Evolutionary conservation across 2,329 filamentous ascomycete species (phyloP).

Genomic region (Fusarium sp.): DNA sequence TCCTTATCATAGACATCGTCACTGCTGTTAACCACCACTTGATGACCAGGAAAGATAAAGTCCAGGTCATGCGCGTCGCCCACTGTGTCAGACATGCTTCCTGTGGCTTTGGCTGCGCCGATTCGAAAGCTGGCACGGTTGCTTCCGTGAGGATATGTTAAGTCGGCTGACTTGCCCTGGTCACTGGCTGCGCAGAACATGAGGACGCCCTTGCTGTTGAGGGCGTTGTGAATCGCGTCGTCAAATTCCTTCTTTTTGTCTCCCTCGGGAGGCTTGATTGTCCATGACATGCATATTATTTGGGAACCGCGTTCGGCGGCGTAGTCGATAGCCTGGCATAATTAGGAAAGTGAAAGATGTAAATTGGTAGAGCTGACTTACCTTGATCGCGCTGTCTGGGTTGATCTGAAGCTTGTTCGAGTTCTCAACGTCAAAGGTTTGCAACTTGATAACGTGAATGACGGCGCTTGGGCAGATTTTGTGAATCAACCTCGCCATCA

Average conservation of each 20-base stretch:
- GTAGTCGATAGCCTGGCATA: slow-evolving; percentile 6
- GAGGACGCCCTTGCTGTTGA: slow-evolving; percentile 7
- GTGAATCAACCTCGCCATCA: slow-evolving; percentile 12
- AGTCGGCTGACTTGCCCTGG: slow-evolving; percentile 10
- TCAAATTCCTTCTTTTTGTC: slow-evolving; percentile 1
- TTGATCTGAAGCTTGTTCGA: slow-evolving; percentile 10
- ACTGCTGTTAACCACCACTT: slow-evolving; percentile 1
- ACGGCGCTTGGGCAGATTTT: slow-evolving; percentile 7
- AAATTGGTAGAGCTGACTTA: not conserved
- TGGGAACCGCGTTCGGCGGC: not conserved
- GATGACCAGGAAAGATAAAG: slow-evolving; percentile 7
- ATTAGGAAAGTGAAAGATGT: not conserved
- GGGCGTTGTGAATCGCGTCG: not conserved
- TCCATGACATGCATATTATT: slow-evolving; percentile 16
- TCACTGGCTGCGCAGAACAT: slow-evolving; percentile 14
- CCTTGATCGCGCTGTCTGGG: slow-evolving; percentile 3
- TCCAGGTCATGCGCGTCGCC: slow-evolving; percentile 3
- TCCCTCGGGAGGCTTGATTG: slow-evolving; percentile 5
- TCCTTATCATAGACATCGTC: slow-evolving; percentile 3
- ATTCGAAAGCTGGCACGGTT: slow-evolving; percentile 16
- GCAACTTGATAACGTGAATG: slow-evolving; percentile 12
- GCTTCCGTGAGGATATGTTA: slow-evolving; percentile 8
- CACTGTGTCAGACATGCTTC: slow-evolving; percentile 5
- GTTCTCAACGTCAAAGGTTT: not conserved
- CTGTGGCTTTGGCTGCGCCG: slow-evolving; percentile 16